Evolutionary conservation across 768 basidiomycete genomes (phyloP), one percentile per base, ranked within the genome.

Genomic region (Leccinum truebloodii): DNA sequence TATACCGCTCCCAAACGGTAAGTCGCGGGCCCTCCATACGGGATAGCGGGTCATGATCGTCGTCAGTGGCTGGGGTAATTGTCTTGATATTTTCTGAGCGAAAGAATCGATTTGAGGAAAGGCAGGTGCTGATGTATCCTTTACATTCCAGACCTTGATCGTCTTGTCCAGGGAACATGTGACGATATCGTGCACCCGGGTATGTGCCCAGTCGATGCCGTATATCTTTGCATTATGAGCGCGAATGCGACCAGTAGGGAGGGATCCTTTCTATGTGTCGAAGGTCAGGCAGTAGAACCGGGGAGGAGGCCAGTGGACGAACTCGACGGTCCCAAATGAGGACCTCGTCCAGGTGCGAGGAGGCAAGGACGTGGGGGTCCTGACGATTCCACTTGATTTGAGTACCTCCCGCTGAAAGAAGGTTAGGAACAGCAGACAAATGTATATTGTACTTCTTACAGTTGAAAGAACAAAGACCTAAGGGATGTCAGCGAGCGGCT

Each of bases 381-480:
- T 88, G 86, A 14, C 92, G 81, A 70, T 96, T 98, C 94, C 94
- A 99, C 74, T 98, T 98, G 59, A 98, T 94, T 72, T 99, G 96
- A 0, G 96, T 98, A 1, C 92, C 94, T 16, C 84, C 88, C 18
- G 87, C 93, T 93, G 62, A 44, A 48, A 54, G 4, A 39, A 22
- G n/a, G 26, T 58, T 32, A 59, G 35, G 30, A 55, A 41, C 14
- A 26, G 35, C 12, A 30, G 41, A 50, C 20, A 2, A 46, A 16
- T 41, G 14, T 12, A 24, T 48, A 30, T 34, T 41, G 30, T 30
- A 35, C 58, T 20, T 13, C 70, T 76, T 70, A 81, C 81, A 77
- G 54, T 86, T 84, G 72, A 88, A 83, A 22, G 81, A 82, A 66
- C 83, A 81, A 13, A 88, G 74, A 2, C 94, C 80, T 80, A 55